A percentile compares a stretch with the other conserved stretches of the same genome.
Conservation (phyloP, 2,329 filamentous ascomycete species). For the Nemania sp. region DNA sequence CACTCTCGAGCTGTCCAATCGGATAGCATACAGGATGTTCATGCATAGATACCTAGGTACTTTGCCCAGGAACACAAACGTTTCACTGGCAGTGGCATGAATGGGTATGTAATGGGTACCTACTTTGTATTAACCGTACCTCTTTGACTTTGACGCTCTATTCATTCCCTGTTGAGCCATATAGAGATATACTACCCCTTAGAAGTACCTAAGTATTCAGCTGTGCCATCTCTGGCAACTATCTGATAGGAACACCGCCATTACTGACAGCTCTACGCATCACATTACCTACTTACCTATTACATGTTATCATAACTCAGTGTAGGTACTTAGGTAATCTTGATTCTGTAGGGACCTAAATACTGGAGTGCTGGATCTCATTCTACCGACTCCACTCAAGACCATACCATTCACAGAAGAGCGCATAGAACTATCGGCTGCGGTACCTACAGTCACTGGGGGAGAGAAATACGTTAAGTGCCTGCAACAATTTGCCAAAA, state of each 20-base stretch:
- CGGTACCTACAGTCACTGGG: neutral
- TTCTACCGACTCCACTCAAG: neutral
- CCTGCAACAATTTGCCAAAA: neutral
- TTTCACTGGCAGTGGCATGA: constrained; percentile 5
- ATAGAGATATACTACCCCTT: too few relatives aligned
- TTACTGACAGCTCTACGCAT: neutral
- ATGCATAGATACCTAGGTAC: constrained; percentile 7
- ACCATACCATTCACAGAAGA: neutral
- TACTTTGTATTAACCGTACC: neutral
- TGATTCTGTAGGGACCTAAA: too few relatives aligned
- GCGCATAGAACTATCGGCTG: too few relatives aligned
- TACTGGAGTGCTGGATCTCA: too few relatives aligned
- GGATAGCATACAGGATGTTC: neutral
- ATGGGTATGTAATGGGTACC: neutral
- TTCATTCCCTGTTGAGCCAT: too few relatives aligned
- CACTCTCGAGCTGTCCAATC: constrained; percentile 21
- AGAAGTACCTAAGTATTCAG: constrained; percentile 13
- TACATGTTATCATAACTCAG: too few relatives aligned
- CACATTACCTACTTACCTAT: too few relatives aligned
- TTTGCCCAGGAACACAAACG: constrained; percentile 9
- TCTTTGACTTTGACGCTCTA: neutral
- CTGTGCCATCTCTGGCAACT: neutral
- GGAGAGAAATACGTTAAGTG: neutral
- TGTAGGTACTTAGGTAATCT: too few relatives aligned
- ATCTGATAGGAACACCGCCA: constrained; percentile 4